Base-by-base conservation (phyloP, 148 eudicot genomes). In the Arbutus unedo region DNA sequence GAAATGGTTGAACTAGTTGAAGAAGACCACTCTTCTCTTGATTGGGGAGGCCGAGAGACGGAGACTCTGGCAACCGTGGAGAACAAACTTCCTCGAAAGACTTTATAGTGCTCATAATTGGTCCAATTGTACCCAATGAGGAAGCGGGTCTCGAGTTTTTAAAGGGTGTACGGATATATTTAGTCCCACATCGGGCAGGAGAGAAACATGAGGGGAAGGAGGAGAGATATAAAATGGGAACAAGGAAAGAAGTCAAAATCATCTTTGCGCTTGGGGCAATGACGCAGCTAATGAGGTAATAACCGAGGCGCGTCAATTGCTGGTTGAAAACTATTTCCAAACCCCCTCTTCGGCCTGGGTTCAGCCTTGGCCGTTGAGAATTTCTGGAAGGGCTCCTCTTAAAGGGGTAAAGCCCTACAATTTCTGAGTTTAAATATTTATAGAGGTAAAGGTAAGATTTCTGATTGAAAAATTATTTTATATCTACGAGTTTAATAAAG, bases 341-440 rank as follows among this genome's bases (percentile, higher is more conserved):
- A 66, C 71, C 71, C 71, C 71, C 71, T 66, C 71, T 66, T 66
- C 71, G 71, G 71, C 71, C 71, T 66, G 71, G 71, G 71, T 66
- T 66, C 44, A 66, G 71, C 71, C 71, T 66, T 66, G 71, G 71
- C 71, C 71, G 71, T 66, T 66, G 71, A 66, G 71, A 66, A 66
- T 66, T 66, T 66, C 71, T 66, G 71, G 71, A 66, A 66, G 71
- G 71, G 71, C 71, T 25, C 43, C 71, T 15, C 71, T 66, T 0
- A 66, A 66, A 16, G 71, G 71, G 70, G 44, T 64, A 9, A 4
- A 25, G 71, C 71, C 71, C 71, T 66, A 66, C 71, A 66, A 66
- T 66, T 8, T 21, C 11, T 0, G 0, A 66, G 71, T 66, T 25
- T 0, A 64, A 64, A 18, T 0, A 5, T 21, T n/a, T 8, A 31